A percentile compares a stretch with the other conserved stretches of the same genome.
These are phyloP conservation scores for Dissophora globulifera DNA, from an alignment of 192 early-diverging fungal species.

Conservation along the genomic window DNA sequence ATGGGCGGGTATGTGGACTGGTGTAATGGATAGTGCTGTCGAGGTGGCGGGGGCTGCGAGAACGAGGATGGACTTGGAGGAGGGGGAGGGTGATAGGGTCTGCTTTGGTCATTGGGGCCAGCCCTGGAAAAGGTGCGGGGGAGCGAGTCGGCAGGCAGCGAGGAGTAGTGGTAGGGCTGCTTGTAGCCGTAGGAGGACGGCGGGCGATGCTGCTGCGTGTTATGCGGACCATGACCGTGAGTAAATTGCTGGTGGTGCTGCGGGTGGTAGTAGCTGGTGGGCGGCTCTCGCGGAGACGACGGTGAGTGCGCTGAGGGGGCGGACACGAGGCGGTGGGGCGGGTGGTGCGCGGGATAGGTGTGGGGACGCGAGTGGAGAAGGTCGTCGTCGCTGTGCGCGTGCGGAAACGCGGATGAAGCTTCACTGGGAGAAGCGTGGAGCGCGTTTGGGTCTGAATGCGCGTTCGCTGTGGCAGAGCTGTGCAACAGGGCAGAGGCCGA, in stretches of 20 bases:
- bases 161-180: conserved; percentile 6
- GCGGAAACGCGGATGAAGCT: not conserved
- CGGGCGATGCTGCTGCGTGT: no score
- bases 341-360: not conserved
- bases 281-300: not conserved
- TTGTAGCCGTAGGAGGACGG: not conserved
- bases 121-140: conserved; percentile 14
- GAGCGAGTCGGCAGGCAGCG: conserved; percentile 22
- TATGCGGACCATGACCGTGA: no score
- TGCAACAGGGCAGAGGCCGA: not conserved
- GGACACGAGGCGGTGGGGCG: not conserved
- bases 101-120: conserved; percentile 4
- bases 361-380: not conserved
- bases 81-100: not conserved
- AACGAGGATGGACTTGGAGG: conserved; percentile 2
- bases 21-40: conserved; percentile 5
- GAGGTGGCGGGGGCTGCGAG: not conserved
- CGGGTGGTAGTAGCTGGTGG: conserved; percentile 2
- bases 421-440: not conserved
- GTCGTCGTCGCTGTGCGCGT: not conserved
- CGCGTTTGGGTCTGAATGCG: not conserved
- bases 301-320: not conserved
- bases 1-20: conserved; percentile 1
- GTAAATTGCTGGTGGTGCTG: no score
- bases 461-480: not conserved